Conservation (phyloP, 2,329 filamentous ascomycete species). For the Talaromyces sp. region DNA sequence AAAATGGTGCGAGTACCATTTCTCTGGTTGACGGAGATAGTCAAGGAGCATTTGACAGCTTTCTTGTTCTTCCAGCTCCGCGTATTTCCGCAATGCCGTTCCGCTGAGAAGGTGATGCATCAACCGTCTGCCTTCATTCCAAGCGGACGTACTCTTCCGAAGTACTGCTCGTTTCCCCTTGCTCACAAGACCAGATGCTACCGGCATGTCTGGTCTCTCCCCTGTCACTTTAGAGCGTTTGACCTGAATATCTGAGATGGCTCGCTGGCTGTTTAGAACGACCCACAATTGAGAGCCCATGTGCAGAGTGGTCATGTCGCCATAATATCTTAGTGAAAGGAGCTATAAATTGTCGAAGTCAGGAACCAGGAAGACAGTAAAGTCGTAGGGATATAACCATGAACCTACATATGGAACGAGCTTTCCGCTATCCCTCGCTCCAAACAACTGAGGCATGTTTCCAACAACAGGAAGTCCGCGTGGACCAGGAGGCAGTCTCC, state of each 20-base stretch:
- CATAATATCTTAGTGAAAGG: not conserved
- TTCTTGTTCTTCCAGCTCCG: not conserved
- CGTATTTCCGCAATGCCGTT: not conserved
- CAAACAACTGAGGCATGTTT: not conserved
- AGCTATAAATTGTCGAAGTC: not conserved
- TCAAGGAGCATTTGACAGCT: not conserved
- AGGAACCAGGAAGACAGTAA: not conserved
- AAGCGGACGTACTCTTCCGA: not conserved
- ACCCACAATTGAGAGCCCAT: not conserved
- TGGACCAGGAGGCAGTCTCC: not conserved
- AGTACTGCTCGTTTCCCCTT: not conserved
- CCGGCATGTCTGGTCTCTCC: not conserved
- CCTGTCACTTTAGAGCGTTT: not conserved
- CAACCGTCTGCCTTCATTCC: not conserved
- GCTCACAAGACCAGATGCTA: not conserved
- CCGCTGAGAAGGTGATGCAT: not conserved
- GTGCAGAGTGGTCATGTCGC: not conserved
- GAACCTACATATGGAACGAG: not conserved
- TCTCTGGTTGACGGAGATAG: not conserved
- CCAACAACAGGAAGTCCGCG: not conserved
- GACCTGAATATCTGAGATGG: not conserved
- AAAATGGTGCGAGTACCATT: not conserved
- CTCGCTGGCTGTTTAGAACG: not conserved
- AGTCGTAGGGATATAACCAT: not conserved
- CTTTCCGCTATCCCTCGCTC: not conserved